phyloP scores from a whole-genome alignment of 306 rosid species.

The Myrica gale region DNA sequence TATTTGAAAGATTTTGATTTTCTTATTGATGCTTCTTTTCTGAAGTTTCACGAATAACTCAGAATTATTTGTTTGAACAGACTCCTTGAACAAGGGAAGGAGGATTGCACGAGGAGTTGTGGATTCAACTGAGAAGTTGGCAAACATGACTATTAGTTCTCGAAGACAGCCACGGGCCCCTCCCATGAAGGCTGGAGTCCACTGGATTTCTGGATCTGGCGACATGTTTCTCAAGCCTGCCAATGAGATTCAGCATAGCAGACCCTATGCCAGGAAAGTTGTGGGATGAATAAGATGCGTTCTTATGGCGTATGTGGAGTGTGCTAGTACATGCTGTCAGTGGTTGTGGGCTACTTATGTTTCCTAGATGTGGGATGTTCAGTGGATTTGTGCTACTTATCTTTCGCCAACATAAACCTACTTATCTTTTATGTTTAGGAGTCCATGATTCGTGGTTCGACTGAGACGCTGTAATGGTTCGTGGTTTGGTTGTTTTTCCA shows the following conservation, averaged over 20 bases:
- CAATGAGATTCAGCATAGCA: slow-evolving; percentile 55
- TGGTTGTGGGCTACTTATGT: neutral
- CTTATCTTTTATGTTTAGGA: too few relatives aligned
- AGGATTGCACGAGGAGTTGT: slow-evolving; percentile 57
- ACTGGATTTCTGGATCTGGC: slow-evolving; percentile 68
- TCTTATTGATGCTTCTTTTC: neutral
- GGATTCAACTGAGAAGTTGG: slow-evolving; percentile 74
- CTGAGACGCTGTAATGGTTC: too few relatives aligned
- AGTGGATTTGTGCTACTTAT: too few relatives aligned
- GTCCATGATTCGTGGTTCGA: too few relatives aligned
- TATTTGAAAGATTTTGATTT: neutral
- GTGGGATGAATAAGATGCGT: slow-evolving; percentile 50
- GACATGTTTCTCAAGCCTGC: slow-evolving; percentile 55
- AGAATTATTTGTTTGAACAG: slow-evolving; percentile 37
- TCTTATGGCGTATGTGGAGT: neutral
- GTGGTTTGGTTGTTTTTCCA: too few relatives aligned
- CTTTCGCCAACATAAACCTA: too few relatives aligned
- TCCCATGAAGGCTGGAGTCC: slow-evolving; percentile 65
- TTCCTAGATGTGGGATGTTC: too few relatives aligned
- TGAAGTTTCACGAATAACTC: neutral
- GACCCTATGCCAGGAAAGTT: slow-evolving; percentile 63
- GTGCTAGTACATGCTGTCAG: neutral
- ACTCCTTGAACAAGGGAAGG: slow-evolving; percentile 54
- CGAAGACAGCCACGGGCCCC: slow-evolving; percentile 58
- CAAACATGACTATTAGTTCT: slow-evolving; percentile 56